Base-by-base conservation (phyloP, 1,139 yeast species). In the Chernovozyma sophiae-reginae region DNA sequence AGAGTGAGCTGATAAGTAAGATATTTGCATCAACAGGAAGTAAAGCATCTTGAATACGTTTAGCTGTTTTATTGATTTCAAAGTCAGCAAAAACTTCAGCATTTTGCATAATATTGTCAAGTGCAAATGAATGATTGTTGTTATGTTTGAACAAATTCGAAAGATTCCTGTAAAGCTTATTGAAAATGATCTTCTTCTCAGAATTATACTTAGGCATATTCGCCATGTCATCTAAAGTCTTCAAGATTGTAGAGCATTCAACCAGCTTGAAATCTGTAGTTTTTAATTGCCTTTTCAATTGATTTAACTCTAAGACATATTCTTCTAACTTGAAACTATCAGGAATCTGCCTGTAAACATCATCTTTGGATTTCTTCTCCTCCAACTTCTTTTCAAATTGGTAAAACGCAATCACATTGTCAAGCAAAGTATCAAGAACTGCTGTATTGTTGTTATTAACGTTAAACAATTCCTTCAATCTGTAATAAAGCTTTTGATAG, bases 311-410 rank as follows among this genome's bases (percentile, higher is more conserved):
- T 15, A 46, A 44, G 15, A 49, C 38, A 40, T 52, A 69, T 30
- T 69, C 69, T 25, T 68, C 66, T 31, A 69, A 48, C 12, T 42
- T 38, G 44, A 67, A 60, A 36, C 58, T 59, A 31, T 65, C 70
- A 1, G 74, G 74, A 7, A 68, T 40, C 39, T 67, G 73, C 19
- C 39, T 54, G 38, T 67, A 67, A 16, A 16, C 11, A 6, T 26
- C 29, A 8, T 6, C 29, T n/a, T 34, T 40, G 11, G 22, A 31
- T 23, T 32, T 18, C 28, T 32, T 25, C 26, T 17, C 26, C 34
- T 39, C 31, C 18, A 51, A 32, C 24, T 47, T 47, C 19, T 42
- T 40, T 38, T 60, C 67, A 31, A 60, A 47, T 12, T 44, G 38
- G 5, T 51, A 52, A 35, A 62, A 58, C 3, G 52, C 60, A 8